These are phyloP conservation scores for Solanum rostratum DNA, from an alignment of 257 asterid species.

Conservation along the genomic window DNA sequence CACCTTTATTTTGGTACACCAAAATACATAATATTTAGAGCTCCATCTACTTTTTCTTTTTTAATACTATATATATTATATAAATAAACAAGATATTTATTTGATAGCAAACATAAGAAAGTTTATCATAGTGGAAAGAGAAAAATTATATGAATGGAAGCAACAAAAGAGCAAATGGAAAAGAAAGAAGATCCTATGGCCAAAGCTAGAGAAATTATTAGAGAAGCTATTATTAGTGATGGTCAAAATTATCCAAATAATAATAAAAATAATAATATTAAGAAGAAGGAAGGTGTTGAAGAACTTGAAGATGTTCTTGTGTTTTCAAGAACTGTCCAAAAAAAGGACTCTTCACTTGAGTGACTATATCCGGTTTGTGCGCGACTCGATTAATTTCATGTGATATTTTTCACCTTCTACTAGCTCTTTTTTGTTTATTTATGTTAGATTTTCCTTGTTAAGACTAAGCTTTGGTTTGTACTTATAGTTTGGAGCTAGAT, in stretches of 20 bases:
- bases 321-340: constrained; percentile 26
- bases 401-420: neutral
- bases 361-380: neutral
- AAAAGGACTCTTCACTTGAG: constrained; percentile 23
- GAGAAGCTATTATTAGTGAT: constrained; percentile 18
- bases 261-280: neutral
- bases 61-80: neutral
- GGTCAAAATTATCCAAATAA: neutral
- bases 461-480: neutral
- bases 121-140: neutral
- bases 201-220: constrained; percentile 18
- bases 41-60: neutral
- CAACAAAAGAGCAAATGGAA: constrained; percentile 11
- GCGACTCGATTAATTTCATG: neutral
- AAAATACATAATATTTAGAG: neutral
- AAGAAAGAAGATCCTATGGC: constrained; percentile 4
- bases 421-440: neutral
- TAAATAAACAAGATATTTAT: neutral
- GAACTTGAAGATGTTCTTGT: constrained; percentile 23
- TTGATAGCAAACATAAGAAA: neutral
- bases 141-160: constrained; percentile 5
- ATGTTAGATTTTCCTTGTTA: too few species aligned
- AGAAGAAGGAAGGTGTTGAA: neutral
- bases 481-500: neutral
- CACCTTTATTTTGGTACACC: neutral